These are phyloP conservation scores for Erythrophleum fordii DNA, from an alignment of 306 rosid species.

Conservation along the genomic window DNA sequence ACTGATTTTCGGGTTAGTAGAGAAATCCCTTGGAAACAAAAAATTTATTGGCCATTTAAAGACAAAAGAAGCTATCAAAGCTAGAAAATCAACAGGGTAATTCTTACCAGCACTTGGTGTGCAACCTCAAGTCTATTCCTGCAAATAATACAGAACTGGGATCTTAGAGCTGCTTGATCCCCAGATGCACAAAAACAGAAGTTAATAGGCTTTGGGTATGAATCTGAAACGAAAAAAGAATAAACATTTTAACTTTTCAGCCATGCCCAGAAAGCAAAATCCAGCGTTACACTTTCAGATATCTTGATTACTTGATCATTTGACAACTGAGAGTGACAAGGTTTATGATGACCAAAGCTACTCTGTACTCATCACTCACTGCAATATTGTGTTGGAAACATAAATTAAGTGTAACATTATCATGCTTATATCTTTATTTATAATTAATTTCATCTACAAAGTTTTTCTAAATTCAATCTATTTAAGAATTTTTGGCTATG, in stretches of 20 bases:
- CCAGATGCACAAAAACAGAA: conserved; percentile 1
- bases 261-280: conserved; percentile 31
- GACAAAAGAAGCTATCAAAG: conserved; percentile 24
- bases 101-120: conserved; percentile 38
- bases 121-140: conserved; percentile 34
- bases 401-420: no score
- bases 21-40: neutral
- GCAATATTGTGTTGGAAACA: neutral
- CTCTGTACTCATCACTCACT: conserved; percentile 15
- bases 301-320: conserved; percentile 34
- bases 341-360: neutral
- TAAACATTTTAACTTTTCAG: conserved; percentile 27
- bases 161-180: conserved; percentile 21
- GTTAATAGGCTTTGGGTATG: conserved; percentile 27
- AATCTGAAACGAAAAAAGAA: conserved; percentile 36
- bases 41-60: neutral
- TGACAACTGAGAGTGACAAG: conserved; percentile 15
- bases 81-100: conserved; percentile 15
- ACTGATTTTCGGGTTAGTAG: neutral
- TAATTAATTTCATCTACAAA: no score
- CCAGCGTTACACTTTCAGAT: conserved; percentile 9
- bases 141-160: conserved; percentile 28
- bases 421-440: no score
- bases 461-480: no score
- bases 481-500: no score